Conservation (phyloP, 2,329 filamentous ascomycete species). For the Curvularia lunata region DNA sequence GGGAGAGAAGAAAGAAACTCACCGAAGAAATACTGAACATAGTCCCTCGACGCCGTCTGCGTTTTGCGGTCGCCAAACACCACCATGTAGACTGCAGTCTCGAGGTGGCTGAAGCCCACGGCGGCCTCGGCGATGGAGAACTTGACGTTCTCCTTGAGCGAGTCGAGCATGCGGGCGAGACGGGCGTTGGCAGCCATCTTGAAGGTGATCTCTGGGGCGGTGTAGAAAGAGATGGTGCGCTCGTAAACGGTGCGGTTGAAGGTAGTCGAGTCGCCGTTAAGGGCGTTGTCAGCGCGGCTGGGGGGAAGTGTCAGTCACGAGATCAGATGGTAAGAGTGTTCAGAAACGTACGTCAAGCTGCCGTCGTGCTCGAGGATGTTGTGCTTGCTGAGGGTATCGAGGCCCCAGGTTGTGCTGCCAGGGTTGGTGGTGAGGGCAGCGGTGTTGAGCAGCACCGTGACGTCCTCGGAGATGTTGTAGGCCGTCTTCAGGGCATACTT, state of each 20-base stretch:
- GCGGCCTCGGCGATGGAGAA: background rate
- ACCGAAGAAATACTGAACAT: slow-evolving; percentile 6
- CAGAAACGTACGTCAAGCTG: slow-evolving; percentile 32
- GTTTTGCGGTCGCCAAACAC: slow-evolving; percentile 6
- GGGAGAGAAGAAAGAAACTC: background rate
- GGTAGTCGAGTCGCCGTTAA: slow-evolving; percentile 1
- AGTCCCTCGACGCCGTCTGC: background rate
- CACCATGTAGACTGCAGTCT: slow-evolving; percentile 7
- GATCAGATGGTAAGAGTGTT: background rate
- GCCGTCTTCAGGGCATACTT: slow-evolving; percentile 10
- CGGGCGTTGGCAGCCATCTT: slow-evolving; percentile 15
- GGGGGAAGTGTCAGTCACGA: background rate
- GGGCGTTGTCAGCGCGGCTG: slow-evolving; percentile 4
- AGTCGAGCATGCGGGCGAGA: slow-evolving; percentile 11
- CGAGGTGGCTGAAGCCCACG: background rate
- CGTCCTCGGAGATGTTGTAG: slow-evolving; percentile 13
- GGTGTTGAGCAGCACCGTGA: slow-evolving; percentile 7
- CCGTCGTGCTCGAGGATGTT: slow-evolving; percentile 58
- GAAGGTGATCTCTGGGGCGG: background rate
- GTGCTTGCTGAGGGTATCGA: slow-evolving; percentile 52
- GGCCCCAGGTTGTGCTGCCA: slow-evolving; percentile 7
- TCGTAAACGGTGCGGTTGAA: slow-evolving; percentile 60
- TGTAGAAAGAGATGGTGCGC: slow-evolving; percentile 46
- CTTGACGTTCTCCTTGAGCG: slow-evolving; percentile 3
- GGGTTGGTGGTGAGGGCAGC: slow-evolving; percentile 17